Base-by-base conservation (phyloP, 768 basidiomycete species). In the Rhizopogon vulgaris region DNA sequence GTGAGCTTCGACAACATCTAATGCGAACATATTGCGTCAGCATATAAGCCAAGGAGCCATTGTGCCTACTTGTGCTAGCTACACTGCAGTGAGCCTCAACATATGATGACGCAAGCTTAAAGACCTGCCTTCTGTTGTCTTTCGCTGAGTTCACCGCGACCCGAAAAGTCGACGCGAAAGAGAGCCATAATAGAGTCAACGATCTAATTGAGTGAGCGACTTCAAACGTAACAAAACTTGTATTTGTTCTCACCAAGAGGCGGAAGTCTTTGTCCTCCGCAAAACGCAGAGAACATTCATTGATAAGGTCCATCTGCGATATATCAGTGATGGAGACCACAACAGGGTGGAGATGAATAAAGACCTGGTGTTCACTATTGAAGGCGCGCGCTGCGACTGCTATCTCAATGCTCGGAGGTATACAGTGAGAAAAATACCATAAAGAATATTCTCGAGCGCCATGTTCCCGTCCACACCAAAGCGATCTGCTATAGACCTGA, bases 161-260 rank as follows among this genome's bases (percentile, higher is more conserved):
- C 94, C 3, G 90, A 90, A 66, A 75, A 98, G 68, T 98, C 94
- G 40, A 93, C 90, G 17, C 93, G 83, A 68, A 98, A 98, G 6
- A 95, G 78, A 27, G 94, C 95, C 91, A 98, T 95, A 55, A 97
- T 94, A 60, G 90, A 94, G 65, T 97, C 95, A 34, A 97, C 80
- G 53, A 97, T 93, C 87, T 95, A 61, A 5, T 34, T 25, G 9
- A 22, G 36, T 69, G 38, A 64, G 47, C 45, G 17, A 7, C 15
- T 10, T 18, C 41, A 22, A 7, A 17, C 8, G 18, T 9, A 4
- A 48, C 7, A 14, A 2, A 28, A 12, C 18, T 6, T 11, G 34
- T 2, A 45, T n/a, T 8, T 11, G 36, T 53, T 54, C 61, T 28
- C 60, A 86, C 87, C 61, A 91, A 69, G 27, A 90, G 75, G 42